phyloP scores from a whole-genome alignment of 345 rosid species.

The Triadica sebifera region DNA sequence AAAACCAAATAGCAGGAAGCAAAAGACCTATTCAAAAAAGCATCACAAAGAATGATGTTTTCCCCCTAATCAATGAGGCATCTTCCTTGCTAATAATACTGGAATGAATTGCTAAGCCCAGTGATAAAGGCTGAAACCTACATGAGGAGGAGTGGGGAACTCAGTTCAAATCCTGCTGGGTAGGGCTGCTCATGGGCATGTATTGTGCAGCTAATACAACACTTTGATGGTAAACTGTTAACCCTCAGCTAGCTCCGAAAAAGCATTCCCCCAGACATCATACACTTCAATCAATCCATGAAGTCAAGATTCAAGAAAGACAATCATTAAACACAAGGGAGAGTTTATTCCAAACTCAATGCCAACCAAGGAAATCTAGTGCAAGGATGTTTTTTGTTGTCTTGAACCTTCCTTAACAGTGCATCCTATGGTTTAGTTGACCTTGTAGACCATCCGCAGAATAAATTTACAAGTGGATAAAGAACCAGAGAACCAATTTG shows the following conservation, averaged over 20 bases:
- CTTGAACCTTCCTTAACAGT: neutral
- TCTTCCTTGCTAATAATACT: conserved; percentile 6
- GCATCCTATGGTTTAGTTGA: neutral
- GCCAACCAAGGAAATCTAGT: conserved; percentile 6
- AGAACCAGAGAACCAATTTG: neutral
- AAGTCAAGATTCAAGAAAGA: neutral
- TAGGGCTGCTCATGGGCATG: neutral
- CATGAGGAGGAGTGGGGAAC: neutral
- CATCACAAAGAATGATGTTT: neutral
- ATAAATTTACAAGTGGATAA: neutral
- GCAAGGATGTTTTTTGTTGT: neutral
- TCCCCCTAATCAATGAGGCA: conserved; percentile 1
- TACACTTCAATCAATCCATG: neutral
- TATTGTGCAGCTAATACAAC: too few relatives aligned
- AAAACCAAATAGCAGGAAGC: neutral
- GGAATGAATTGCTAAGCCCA: neutral
- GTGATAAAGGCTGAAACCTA: neutral
- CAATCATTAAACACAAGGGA: conserved; percentile 4
- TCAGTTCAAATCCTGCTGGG: neutral
- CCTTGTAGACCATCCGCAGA: neutral
- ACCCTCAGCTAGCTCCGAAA: neutral
- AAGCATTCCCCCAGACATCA: neutral
- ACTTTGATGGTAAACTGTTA: too few relatives aligned
- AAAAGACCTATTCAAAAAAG: neutral
- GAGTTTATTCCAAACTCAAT: neutral